Conservation (phyloP, 352 stramenopile genomes). For the Globisporangium parvum region DNA sequence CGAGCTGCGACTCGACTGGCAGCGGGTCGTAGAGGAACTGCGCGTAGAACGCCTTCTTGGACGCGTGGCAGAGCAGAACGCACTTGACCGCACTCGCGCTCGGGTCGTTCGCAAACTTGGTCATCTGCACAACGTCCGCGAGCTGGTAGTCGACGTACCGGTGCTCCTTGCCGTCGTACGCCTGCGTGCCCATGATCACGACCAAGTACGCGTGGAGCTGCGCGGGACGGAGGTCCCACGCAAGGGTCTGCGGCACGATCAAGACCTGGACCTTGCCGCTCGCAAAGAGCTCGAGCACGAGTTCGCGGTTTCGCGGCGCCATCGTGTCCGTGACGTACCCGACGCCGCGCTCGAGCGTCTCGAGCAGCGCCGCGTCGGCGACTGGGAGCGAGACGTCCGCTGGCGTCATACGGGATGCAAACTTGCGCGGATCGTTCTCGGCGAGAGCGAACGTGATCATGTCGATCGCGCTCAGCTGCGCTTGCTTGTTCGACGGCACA, state of each 20-base stretch:
- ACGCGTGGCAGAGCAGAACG: slow-evolving; percentile 95
- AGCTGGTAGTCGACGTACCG: slow-evolving; percentile 97
- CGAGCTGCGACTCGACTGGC: slow-evolving; percentile 98
- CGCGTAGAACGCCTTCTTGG: slow-evolving; percentile 98
- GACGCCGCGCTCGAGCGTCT: slow-evolving; percentile 93
- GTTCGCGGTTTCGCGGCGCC: slow-evolving; percentile 83
- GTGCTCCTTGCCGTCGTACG: slow-evolving; percentile 95
- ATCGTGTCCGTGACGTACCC: slow-evolving; percentile 96
- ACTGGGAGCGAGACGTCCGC: slow-evolving; percentile 43
- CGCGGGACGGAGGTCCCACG: slow-evolving; percentile 84
- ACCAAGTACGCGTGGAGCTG: slow-evolving; percentile 89
- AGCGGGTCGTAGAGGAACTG: slow-evolving; percentile 99
- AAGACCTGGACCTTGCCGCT: slow-evolving; percentile 89
- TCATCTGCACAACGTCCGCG: slow-evolving; percentile 98
- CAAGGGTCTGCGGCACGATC: slow-evolving; percentile 92
- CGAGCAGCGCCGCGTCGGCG: slow-evolving; percentile 89
- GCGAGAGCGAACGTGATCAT: slow-evolving; percentile 95
- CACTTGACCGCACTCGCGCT: slow-evolving; percentile 85
- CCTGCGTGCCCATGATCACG: slow-evolving; percentile 97
- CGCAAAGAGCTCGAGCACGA: slow-evolving; percentile 88
- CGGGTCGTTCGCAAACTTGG: slow-evolving; percentile 72
- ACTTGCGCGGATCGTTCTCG: slow-evolving; percentile 72
- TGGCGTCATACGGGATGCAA: slow-evolving; percentile 31
- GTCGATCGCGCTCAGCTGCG: slow-evolving; percentile 98
- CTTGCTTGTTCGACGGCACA: slow-evolving; percentile 97